Evolutionary conservation across 2,329 filamentous ascomycete species (phyloP).

Genomic region (Pyricularia sp.): DNA sequence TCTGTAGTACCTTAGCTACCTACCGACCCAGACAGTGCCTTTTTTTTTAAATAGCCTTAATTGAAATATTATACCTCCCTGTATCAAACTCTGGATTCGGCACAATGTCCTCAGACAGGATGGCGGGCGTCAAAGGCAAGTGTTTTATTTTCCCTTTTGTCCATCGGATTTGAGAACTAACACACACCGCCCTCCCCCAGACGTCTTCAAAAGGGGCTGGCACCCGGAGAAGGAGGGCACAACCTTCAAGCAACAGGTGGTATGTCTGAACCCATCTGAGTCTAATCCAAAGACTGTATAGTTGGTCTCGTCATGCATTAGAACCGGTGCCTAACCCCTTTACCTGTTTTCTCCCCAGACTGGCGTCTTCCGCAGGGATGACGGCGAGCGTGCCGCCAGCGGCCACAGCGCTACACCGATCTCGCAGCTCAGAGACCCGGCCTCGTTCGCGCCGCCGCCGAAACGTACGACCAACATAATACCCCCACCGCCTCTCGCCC

Average conservation of each 20-base stretch:
- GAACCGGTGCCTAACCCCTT: too few species aligned
- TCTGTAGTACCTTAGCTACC: background rate
- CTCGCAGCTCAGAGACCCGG: conserved; percentile 62
- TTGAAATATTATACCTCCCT: background rate
- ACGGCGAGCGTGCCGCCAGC: conserved; percentile 8
- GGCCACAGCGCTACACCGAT: conserved; percentile 43
- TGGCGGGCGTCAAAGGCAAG: background rate
- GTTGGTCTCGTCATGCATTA: background rate
- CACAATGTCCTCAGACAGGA: background rate
- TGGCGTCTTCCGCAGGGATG: conserved; percentile 32
- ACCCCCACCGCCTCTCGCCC: conserved; percentile 9
- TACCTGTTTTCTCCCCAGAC: conserved; percentile 23
- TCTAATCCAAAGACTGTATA: background rate
- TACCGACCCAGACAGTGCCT: background rate
- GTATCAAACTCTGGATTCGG: background rate
- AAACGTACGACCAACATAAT: conserved; percentile 35
- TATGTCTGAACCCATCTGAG: conserved; percentile 19
- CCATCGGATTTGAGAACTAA: background rate
- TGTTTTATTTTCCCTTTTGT: background rate
- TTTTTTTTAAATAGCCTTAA: background rate
- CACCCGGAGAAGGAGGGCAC: conserved; percentile 35
- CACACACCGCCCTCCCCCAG: conserved; percentile 9
- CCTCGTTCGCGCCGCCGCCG: conserved; percentile 72
- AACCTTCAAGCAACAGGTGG: conserved; percentile 34
- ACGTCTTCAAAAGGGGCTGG: conserved; percentile 42